Conservation (phyloP, 768 basidiomycete species). For the Flagelloscypha sp. region DNA sequence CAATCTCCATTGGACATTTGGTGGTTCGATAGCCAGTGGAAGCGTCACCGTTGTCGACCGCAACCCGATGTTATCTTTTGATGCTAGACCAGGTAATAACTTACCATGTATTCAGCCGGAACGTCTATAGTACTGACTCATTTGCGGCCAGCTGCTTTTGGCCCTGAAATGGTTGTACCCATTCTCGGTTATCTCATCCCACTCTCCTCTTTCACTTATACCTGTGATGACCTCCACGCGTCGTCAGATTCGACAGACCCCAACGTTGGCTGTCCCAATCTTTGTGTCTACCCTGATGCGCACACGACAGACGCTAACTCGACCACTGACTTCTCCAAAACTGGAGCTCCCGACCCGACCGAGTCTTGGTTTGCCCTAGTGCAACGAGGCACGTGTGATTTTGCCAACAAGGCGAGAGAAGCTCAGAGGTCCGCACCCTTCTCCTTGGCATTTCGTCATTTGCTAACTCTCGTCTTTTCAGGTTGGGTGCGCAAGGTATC, state of each 20-base stretch:
- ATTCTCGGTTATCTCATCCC: constrained; percentile 69
- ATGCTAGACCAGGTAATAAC: constrained; percentile 49
- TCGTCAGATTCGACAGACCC: too few relatives aligned
- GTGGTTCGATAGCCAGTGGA: too few relatives aligned
- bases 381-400: constrained; percentile 84
- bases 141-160: constrained; percentile 55
- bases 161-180: constrained; percentile 58
- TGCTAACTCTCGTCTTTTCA: too few relatives aligned
- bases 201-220: constrained; percentile 51
- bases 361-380: constrained; percentile 89
- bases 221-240: constrained; percentile 42
- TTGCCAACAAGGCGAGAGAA: constrained; percentile 79
- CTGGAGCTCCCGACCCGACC: constrained; percentile 47
- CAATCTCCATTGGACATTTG: too few relatives aligned
- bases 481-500: constrained; percentile 77
- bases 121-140: background rate
- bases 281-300: too few relatives aligned
- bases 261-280: constrained; percentile 61
- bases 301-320: too few relatives aligned
- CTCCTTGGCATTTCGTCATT: constrained; percentile 6
- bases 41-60: constrained; percentile 70
- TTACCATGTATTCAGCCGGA: too few relatives aligned
- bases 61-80: constrained; percentile 60
- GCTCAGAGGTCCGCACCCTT: constrained; percentile 32
- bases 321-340: too few relatives aligned